Conservation (phyloP, 78 protist species). For the Protostelium mycophagum region DNA sequence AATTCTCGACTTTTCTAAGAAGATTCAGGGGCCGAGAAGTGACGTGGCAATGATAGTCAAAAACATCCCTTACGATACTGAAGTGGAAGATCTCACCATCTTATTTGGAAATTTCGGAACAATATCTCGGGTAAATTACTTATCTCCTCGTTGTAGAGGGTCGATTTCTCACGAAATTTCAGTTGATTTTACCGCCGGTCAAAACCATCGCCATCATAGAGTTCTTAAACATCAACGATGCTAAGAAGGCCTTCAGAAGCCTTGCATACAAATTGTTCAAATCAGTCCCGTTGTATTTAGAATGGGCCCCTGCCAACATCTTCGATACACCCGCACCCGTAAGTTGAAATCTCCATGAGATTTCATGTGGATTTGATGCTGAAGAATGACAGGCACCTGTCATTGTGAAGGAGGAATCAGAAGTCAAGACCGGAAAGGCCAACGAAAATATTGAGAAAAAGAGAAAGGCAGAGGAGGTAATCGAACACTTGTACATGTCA, state of each 20-base stretch:
- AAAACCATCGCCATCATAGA: slow-evolving; percentile 80
- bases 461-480: neutral
- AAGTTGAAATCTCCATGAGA: too few relatives aligned
- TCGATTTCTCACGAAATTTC: neutral
- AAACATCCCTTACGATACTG: slow-evolving; percentile 68
- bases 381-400: neutral
- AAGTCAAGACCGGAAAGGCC: neutral
- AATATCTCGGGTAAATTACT: slow-evolving; percentile 17
- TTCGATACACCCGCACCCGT: slow-evolving; percentile 14
- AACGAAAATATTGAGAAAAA: neutral
- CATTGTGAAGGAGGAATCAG: neutral
- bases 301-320: slow-evolving; percentile 89
- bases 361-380: neutral
- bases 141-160: neutral
- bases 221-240: slow-evolving; percentile 73
- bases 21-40: too few relatives aligned
- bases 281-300: slow-evolving; percentile 88
- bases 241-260: slow-evolving; percentile 76
- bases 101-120: slow-evolving; percentile 63
- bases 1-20: too few relatives aligned
- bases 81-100: slow-evolving; percentile 24
- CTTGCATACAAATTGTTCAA: slow-evolving; percentile 83
- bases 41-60: slow-evolving; percentile 79
- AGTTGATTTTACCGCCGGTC: slow-evolving; percentile 72
- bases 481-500: too few relatives aligned